Base-by-base conservation (phyloP, 192 early-diverging fungal genomes). In the Spinellus fusiger region DNA sequence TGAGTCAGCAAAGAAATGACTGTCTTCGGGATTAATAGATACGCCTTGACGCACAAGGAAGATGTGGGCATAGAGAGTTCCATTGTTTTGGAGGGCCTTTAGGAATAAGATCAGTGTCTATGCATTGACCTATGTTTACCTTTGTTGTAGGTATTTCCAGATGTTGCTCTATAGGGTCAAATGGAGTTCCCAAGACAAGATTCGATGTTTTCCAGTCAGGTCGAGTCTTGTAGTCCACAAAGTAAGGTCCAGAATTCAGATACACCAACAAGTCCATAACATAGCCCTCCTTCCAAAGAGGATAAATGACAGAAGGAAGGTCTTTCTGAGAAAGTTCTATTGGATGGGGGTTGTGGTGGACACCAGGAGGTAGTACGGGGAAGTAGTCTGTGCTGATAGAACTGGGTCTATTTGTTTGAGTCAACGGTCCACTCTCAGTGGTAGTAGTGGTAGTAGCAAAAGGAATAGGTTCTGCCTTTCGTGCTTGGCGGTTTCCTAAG, bases 11-110 rank as follows among this genome's bases (percentile, higher is more conserved):
- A 71, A 58, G 59, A 70, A 85, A 4, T 35, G 55, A 26, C 35
- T 40, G 38, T 65, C 54, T 9, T 31, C 18, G 13, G 83, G 83
- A 65, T 83, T 56, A 32, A 80, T 64, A 5, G 70, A 46, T 5
- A 66, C 62, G 22, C 64, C 63, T 8, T 75, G 48, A 31, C 73
- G 72, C 27, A 69, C 61, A 32, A 85, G 63, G 77, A 78, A 85
- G n/a, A 85, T 71, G 38, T 85, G 83, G 27, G 83, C 83, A 49
- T 79, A 85, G 0, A 82, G 53, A 12, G 83, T 77, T 34, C 78
- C 81, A 55, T 85, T 85, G 31, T 79, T 59, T 60, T 77, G 77
- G 3, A 84, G 69, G 56, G 73, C 58, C 81, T 79, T 25, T 32
- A 25, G 27, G 22, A 53, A 65, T 44, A 16, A 27, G 50, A 33